Conservation (phyloP, 768 basidiomycete genomes). For the Leccinum olivaceopallidum region DNA sequence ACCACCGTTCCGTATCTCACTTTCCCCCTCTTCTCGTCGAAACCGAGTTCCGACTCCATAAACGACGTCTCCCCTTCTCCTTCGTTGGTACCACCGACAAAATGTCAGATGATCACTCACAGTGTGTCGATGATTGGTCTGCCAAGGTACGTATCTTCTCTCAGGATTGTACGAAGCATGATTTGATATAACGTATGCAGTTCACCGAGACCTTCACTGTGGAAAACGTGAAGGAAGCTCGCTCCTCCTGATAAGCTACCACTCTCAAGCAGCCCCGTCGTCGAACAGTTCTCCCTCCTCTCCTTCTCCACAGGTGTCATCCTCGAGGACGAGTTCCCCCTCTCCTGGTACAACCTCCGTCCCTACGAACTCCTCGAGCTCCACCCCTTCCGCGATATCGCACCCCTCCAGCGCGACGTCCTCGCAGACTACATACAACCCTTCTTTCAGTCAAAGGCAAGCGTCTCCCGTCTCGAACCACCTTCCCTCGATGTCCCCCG, state of each 20-base stretch:
- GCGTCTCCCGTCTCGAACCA: constrained; percentile 36
- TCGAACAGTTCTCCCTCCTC: too few relatives aligned
- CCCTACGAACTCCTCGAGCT: constrained; percentile 72
- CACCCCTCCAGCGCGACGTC: constrained; percentile 43
- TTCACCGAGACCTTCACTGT: constrained; percentile 84
- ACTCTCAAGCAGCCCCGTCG: too few relatives aligned
- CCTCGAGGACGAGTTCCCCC: constrained; percentile 62
- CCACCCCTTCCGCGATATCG: constrained; percentile 46
- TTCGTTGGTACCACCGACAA: too few relatives aligned
- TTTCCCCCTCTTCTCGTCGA: too few relatives aligned
- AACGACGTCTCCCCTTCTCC: too few relatives aligned
- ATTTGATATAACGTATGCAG: constrained; percentile 38
- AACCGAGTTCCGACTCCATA: too few relatives aligned
- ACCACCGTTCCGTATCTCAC: too few relatives aligned
- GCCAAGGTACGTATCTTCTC: constrained; percentile 55
- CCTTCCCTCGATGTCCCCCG: constrained; percentile 11
- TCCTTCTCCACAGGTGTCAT: constrained; percentile 61
- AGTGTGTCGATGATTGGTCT: background rate
- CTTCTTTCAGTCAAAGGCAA: constrained; percentile 58
- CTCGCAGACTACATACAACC: constrained; percentile 51
- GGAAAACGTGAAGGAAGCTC: constrained; percentile 85
- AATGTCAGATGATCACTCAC: too few relatives aligned
- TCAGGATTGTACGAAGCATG: background rate
- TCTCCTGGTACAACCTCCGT: constrained; percentile 58
- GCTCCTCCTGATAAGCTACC: too few relatives aligned